Percentiles rank a stretch among this genome's conserved stretches.
These are phyloP conservation scores for Warburgia ugandensis DNA, from an alignment of 164 flowering plant genomes.

Conservation along the genomic window DNA sequence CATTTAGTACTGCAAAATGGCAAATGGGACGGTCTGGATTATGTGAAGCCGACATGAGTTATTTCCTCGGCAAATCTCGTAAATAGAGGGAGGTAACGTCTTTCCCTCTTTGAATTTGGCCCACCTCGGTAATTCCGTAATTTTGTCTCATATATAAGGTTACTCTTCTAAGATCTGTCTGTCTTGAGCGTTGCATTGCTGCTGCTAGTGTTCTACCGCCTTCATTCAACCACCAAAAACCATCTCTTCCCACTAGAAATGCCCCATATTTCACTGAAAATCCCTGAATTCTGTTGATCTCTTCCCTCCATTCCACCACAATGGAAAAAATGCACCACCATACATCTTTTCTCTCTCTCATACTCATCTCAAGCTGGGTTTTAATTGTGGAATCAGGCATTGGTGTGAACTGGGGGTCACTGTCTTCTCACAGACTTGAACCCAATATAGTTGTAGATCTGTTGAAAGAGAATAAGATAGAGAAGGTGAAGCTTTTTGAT, in stretches of 20 bases:
- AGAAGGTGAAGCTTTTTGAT: constrained; percentile 80
- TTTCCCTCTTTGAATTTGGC: no score
- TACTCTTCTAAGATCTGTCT: no score
- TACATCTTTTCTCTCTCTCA: not conserved
- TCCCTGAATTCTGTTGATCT: not conserved
- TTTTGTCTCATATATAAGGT: no score
- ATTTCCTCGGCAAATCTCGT: no score
- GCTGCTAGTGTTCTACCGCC: no score
- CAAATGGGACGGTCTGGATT: no score
- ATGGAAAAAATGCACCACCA: constrained; percentile 6
- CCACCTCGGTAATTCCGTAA: no score
- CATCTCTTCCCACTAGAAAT: constrained; percentile 1
- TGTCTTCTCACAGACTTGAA: constrained; percentile 49
- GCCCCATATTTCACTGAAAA: not conserved
- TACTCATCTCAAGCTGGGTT: constrained; percentile 9
- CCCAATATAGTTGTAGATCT: constrained; percentile 74
- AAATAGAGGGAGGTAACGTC: no score
- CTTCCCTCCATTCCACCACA: not conserved
- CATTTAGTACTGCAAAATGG: no score
- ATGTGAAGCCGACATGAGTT: no score
- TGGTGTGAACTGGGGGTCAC: constrained; percentile 81
- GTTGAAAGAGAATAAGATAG: constrained; percentile 51
- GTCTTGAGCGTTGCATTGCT: no score
- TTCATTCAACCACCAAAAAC: no score
- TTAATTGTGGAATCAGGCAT: constrained; percentile 45